These are phyloP conservation scores for Russula olivacea DNA, from an alignment of 768 basidiomycete species.

Conservation along the genomic window DNA sequence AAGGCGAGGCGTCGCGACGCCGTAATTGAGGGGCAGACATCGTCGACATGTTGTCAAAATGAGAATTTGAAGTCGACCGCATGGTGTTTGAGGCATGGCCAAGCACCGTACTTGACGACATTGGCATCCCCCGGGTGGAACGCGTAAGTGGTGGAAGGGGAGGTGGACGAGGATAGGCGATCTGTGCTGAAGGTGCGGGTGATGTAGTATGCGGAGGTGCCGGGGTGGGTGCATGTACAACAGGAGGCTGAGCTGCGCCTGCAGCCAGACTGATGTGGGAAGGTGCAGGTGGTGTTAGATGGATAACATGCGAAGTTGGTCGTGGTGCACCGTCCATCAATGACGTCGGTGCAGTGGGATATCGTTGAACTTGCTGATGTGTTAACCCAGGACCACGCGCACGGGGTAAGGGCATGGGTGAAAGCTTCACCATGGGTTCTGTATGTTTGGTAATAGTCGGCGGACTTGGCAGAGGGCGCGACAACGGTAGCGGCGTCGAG, in stretches of 20 bases:
- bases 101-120: not conserved
- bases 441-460: conserved; percentile 13
- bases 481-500: conserved; percentile 15
- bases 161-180: not conserved
- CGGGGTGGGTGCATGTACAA: not conserved
- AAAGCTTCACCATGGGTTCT: conserved; percentile 8
- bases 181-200: not conserved
- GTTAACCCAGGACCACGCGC: not conserved
- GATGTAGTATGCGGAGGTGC: not conserved
- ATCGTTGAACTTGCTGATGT: not conserved
- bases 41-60: conserved; percentile 12
- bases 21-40: conserved; percentile 5
- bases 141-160: conserved; percentile 9
- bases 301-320: conserved; percentile 1
- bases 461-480: conserved; percentile 21
- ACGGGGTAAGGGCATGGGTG: conserved; percentile 5
- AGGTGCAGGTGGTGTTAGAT: not conserved
- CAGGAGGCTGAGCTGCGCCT: conserved; percentile 9
- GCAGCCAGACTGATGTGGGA: not conserved
- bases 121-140: not conserved
- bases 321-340: not conserved
- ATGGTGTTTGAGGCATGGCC: not conserved
- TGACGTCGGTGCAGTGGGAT: not conserved
- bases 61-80: conserved; percentile 10
- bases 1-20: conserved; percentile 18